phyloP scores from a whole-genome alignment of 805 yeast species.

The Candida khao-thaluensis region DNA sequence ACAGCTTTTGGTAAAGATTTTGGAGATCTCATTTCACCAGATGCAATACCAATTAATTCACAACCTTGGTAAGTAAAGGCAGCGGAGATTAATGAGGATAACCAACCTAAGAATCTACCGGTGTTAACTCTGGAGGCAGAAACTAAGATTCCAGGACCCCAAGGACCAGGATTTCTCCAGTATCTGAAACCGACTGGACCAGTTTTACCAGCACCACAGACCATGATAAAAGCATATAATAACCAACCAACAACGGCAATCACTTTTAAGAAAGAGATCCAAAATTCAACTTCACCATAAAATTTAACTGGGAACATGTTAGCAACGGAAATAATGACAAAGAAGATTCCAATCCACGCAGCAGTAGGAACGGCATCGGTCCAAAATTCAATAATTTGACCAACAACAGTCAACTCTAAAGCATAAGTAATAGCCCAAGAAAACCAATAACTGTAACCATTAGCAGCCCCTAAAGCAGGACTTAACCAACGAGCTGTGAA shows the following conservation, averaged over 20 bases:
- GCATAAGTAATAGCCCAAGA: conserved; percentile 79
- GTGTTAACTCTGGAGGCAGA: conserved; percentile 38
- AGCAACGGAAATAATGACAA: conserved; percentile 50
- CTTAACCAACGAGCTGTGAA: conserved; percentile 67
- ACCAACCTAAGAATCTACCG: conserved; percentile 67
- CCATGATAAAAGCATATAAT: conserved; percentile 65
- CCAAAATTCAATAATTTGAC: conserved; percentile 66
- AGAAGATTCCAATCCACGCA: conserved; percentile 71
- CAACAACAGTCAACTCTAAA: conserved; percentile 68
- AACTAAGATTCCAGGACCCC: conserved; percentile 65
- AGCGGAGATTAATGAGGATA: conserved; percentile 65
- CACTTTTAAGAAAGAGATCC: conserved; percentile 68
- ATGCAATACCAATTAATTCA: conserved; percentile 71
- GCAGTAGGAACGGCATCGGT: conserved; percentile 66
- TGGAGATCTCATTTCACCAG: conserved; percentile 73
- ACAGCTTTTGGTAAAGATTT: conserved; percentile 71
- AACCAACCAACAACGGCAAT: conserved; percentile 71
- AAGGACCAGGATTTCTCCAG: conserved; percentile 78
- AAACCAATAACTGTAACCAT: conserved; percentile 74
- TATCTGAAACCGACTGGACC: conserved; percentile 79
- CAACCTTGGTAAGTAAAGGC: conserved; percentile 84
- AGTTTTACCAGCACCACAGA: conserved; percentile 67
- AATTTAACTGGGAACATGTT: conserved; percentile 67
- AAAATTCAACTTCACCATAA: conserved; percentile 76
- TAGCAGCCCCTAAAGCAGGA: conserved; percentile 71